Evolutionary conservation across 2,329 filamentous ascomycete species (phyloP), one percentile per base, ranked within the genome.

Genomic region (Bertia moriformis): DNA sequence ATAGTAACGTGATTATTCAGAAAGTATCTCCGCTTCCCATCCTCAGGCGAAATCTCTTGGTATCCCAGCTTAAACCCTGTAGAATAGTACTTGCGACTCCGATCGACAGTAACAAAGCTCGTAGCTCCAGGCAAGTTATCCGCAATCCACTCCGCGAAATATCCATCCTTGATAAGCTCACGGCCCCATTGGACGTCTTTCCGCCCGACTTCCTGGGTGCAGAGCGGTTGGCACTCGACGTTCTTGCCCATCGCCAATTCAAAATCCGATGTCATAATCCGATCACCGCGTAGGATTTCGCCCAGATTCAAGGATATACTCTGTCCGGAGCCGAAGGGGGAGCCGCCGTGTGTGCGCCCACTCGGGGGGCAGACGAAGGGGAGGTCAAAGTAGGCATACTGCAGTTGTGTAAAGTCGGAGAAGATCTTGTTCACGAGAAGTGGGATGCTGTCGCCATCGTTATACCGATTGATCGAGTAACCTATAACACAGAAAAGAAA

Each of bases 371-470:
- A 93, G 40, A 89, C 82, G 55, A 93, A 93, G 4, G 86, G 85
- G 1, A 93, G 75, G 49, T 91, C 83, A 55, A 81, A 83, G 63
- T 89, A 93, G 48, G 85, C 85, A 71, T 87, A 93, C 57, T 93
- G 85, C n/a, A 93, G 65, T 55, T 91, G 81, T 4, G 83, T 91
- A 50, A 83, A 78, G 59, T 93, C 86, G 40, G 85, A 93, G 59
- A 88, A 93, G 49, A 88, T 78, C 58, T 93, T 93, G 64, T 93
- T 93, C 46, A 91, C 83, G 41, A 89, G 76, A n/a, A 94, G 67
- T 1, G 86, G 85, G 29, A 93, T 81, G 10, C 75, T 66, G 48
- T 93, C 82, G 55, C 75, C 72, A 45, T 87, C 73, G 46, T 69
- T 69, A 55, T 93, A 93, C 51, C 75, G 85, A 53, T 78, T 82